Base-by-base conservation (phyloP, 169 alveolate genomes). In the Babesia bovis region DNA sequence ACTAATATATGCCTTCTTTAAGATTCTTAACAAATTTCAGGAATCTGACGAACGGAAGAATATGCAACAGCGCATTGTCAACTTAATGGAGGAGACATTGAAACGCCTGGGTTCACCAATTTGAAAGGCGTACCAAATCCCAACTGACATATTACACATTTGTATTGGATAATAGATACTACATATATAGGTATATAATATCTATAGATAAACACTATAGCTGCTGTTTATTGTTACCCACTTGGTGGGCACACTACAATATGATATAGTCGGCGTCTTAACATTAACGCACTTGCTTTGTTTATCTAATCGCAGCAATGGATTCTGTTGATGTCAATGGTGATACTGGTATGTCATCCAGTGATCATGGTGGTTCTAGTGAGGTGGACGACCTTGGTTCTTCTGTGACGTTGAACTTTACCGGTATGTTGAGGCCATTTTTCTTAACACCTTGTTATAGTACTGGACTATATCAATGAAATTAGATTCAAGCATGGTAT, bases 401-500 rank as follows among this genome's bases (percentile, higher is more conserved):
- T 7, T 13, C 45, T 9, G 45, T 38, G 44, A 45, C 12, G 26
- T 36, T 68, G 7, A 35, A 25, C 19, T 81, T 70, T 42, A 35
- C 84, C 49, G 84, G 88, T 81, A 65, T 3, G 77, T 52, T 2
- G 15, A 30, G 19, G 25, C 38, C 33, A 13, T 47, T 47, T 21
- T 67, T 45, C 19, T 17, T 9, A 15, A 52, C 10, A 50, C 4
- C 21, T 12, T 50, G 35, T 21, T 40, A 19, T 44, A 81, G 88
- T 81, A 1, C 55, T 81, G 65, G 84, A 72, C 67, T 71, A 81
- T 35, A 71, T 81, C 47, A 70, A 71, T 41, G 67, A 32, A n/a
- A 33, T 41, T n/a, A 28, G 88, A 28, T 81, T 63, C 57, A 81
- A 71, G 53, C 88, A 72, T 61, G 88, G 88, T n/a, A 49, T 81